phyloP scores from a whole-genome alignment of 1,284 basidiomycete species.

The Puccinia coronata region DNA sequence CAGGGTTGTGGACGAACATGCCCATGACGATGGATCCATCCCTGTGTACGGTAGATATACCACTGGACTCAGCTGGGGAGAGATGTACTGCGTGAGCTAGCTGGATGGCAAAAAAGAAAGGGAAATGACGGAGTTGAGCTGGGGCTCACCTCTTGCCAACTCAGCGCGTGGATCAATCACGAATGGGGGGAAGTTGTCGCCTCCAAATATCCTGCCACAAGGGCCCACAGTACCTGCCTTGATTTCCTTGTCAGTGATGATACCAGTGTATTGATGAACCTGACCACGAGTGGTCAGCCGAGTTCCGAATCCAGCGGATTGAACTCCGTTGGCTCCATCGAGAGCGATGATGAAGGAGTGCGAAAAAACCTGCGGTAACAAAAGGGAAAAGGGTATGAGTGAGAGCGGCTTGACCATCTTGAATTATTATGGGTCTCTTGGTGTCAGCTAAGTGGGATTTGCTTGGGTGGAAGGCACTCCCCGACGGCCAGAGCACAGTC shows the following conservation, averaged over 20 bases:
- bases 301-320: conserved; percentile 39
- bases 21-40: conserved; percentile 40
- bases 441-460: neutral
- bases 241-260: conserved; percentile 46
- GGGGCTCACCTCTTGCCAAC: conserved; percentile 22
- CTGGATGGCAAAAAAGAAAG: neutral
- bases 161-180: conserved; percentile 34
- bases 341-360: conserved; percentile 43
- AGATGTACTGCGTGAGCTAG: neutral
- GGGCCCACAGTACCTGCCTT: conserved; percentile 35
- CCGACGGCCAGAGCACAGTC: too few relatives aligned
- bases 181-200: conserved; percentile 40
- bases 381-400: neutral
- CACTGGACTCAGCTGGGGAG: conserved; percentile 32
- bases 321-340: conserved; percentile 44
- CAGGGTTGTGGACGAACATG: conserved; percentile 46
- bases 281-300: conserved; percentile 32
- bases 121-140: neutral
- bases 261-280: conserved; percentile 48
- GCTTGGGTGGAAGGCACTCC: neutral
- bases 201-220: conserved; percentile 44
- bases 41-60: conserved; percentile 17
- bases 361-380: conserved; percentile 18
- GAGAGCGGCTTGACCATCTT: conserved; percentile 12
- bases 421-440: neutral